Evolutionary conservation across 805 yeast species (phyloP), one percentile per base, ranked within the genome.

Genomic region (Scheffersomyces ergatensis): DNA sequence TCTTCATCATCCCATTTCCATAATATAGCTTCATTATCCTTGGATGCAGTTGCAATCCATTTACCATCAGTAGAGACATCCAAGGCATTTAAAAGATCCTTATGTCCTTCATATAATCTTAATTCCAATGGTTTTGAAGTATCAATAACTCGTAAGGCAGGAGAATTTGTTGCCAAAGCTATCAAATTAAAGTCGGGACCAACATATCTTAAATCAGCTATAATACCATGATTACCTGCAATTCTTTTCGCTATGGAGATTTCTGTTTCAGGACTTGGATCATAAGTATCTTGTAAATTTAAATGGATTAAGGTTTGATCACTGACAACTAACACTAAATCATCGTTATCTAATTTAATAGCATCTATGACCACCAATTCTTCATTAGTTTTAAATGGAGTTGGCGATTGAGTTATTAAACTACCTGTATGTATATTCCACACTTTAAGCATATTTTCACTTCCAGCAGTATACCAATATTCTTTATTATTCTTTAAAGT

Each of bases 151-250:
- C 98, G 72, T 41, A 93, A 65, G 1, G 92, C 82, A 11, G 97
- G 95, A 1, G 98, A 87, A 62, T 93, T 93, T 3, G 98, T 92
- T 2, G 98, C 97, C 48, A 93, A 61, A 4, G 95, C 98, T 34
- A 92, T 60, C 27, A 72, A 64, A 34, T 72, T 58, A 23, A 67
- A 57, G 18, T 70, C 56, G 6, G 88, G 87, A 0, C 93, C 93
- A 24, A 82, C 83, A 54, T 81, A 84, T 49, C 80, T 78, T 67
- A 89, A 75, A 58, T 92, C 98, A 2, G 97, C 96, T 53, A 93
- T 82, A 19, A 93, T 92, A 42, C 97, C 98, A 63, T 92, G 96
- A 61, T 89, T 89, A 50, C 97, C 97, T 0, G 97, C 93, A 50
- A 89, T 72, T 32, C 79, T 74, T 40, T 81, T 70, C 6, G 61